Base-by-base conservation (phyloP, 176 grass and related monocot genomes). In the Saccharum officinarum region DNA sequence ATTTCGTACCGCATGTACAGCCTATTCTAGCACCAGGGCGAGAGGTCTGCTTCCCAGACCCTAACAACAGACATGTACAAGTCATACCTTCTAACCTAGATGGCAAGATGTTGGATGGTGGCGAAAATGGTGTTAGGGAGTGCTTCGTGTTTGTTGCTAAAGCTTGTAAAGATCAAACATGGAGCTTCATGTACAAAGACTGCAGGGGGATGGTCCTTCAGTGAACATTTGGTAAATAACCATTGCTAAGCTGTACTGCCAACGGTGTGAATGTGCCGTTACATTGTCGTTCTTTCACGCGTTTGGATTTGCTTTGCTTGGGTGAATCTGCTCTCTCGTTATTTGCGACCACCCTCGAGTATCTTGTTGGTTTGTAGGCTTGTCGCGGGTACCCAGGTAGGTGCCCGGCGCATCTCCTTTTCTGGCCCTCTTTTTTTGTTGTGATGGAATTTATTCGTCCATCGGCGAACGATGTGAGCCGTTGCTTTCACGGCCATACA, bases 31-130 rank as follows among this genome's bases (percentile, higher is more conserved):
- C 65, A 6, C 37, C 63, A 59, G 38, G 69, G 28, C 41, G 36
- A 76, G 44, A 18, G 41, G 66, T 72, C 31, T 23, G 73, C 61
- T 63, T 57, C 57, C 55, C 80, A 83, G 71, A 39, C 9, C 46
- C 84, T 83, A 86, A 86, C 84, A 79, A 83, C 77, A 90, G 25
- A 60, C 57, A 79, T 73, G 84, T 78, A 82, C 73, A 67, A 82
- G 42, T 45, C 59, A 87, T 87, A 87, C 68, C 67, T 81, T 59
- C 82, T 91, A 88, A 88, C 82, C 54, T 85, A 85, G 76, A 72
- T 81, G 54, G 85, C 76, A 77, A 52, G 73, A 77, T 75, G 81
- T 71, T 71, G 81, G 89, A 69, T 75, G 77, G 65, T 63, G 61
- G 63, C n/a, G 39, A 57, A 54, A 55, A 45, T 82, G 80, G 80